Conservation (phyloP, 257 asterid genomes). For the Voacanga thouarsii region DNA sequence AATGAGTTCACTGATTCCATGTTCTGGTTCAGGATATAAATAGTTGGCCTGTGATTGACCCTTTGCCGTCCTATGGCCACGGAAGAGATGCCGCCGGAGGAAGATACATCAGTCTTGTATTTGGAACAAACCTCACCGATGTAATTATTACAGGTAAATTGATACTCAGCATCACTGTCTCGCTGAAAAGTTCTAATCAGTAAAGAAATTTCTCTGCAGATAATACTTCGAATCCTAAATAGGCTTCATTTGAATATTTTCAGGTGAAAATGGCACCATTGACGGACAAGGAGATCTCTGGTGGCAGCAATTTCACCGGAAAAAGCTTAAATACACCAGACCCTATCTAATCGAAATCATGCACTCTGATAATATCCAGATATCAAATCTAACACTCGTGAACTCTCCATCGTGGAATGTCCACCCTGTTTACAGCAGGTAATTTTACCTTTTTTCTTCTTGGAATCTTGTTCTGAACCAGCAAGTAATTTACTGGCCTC, state of each 20-base stretch:
- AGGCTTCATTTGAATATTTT: neutral
- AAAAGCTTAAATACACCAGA: constrained; percentile 72
- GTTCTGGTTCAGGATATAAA: constrained; percentile 56
- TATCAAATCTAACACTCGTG: constrained; percentile 61
- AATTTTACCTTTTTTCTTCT: neutral
- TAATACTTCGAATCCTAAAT: too few relatives aligned
- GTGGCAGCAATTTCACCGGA: constrained; percentile 85
- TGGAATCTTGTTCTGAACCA: neutral
- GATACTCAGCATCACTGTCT: neutral
- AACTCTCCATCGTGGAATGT: constrained; percentile 91
- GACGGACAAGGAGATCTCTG: constrained; percentile 80
- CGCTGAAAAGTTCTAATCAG: neutral
- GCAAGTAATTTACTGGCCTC: neutral
- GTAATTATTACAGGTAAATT: constrained; percentile 64
- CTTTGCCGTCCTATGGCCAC: constrained; percentile 85
- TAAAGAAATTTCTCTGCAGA: neutral
- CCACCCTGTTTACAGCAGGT: constrained; percentile 93
- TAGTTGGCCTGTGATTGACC: constrained; percentile 68
- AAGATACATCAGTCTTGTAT: constrained; percentile 74
- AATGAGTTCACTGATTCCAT: neutral
- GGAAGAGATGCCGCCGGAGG: constrained; percentile 92
- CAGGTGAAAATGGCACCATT: constrained; percentile 83
- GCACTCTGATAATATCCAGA: constrained; percentile 72
- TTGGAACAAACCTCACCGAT: constrained; percentile 82
- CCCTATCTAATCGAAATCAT: constrained; percentile 78